Base-by-base conservation (phyloP, 2,329 filamentous ascomycete species). In the Trichoderma atrobrunneum region DNA sequence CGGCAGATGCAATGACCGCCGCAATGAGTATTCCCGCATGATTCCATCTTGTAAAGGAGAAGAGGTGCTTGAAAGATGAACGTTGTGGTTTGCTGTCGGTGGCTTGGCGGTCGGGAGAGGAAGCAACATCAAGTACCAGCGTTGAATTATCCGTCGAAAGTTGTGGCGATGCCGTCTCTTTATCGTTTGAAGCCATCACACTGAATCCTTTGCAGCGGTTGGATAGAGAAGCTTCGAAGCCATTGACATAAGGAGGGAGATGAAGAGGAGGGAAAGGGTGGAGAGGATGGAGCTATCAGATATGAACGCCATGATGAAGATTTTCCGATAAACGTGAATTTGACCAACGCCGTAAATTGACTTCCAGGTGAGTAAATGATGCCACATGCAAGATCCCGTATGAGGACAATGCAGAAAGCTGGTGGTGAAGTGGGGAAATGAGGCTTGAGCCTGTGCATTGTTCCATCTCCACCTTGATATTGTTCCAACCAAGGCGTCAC, bases 21-120 rank as follows among this genome's bases (percentile, higher is more conserved):
- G 85, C 77, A 12, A 84, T 61, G 1, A 95, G 79, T 5, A 88
- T 78, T 1, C 83, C 81, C 0, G 87, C 74, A 77, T 97, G 91
- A 18, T 83, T 82, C 75, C 80, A 84, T n/a, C 85, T 88, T 0
- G 91, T 92, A 79, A 97, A 97, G 56, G 84, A 83, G 79, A 97
- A 95, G 4, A 98, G 85, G 61, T 85, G 79, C 34, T 72, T 79
- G 80, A 81, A 84, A 26, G 79, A 79, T 18, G 78, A 74, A 18
- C 74, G 77, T 2, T 56, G 3, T 21, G 70, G 26, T 3, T 69
- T 61, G 14, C 11, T 28, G 18, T 24, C 26, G 16, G 54, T 5
- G 54, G 26, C 34, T 60, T 65, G 61, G 14, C 2, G 24, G n/a
- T 54, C 12, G 54, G 28, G 3, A n/a, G 65, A 63, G 51, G 64